A percentile compares a stretch with the other conserved stretches of the same genome.
These are phyloP conservation scores for Ulvella scutata DNA, from an alignment of 139 green algal genomes.

Conservation along the genomic window DNA sequence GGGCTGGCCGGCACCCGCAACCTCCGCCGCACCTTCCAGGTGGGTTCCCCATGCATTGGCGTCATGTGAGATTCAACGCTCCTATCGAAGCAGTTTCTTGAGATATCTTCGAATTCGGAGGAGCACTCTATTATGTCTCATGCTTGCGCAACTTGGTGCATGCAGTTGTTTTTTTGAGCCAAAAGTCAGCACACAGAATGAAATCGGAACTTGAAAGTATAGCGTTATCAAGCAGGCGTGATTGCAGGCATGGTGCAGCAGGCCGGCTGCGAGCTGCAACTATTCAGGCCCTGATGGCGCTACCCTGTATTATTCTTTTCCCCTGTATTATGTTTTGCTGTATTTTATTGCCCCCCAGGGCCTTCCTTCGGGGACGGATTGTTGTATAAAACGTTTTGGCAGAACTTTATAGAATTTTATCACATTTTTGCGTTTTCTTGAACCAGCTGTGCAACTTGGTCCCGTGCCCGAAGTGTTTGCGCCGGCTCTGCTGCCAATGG, in stretches of 20 bases:
- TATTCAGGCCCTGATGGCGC: too few relatives aligned
- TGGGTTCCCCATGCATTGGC: too few relatives aligned
- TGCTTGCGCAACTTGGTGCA: background rate
- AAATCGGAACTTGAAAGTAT: background rate
- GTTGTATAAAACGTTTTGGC: too few relatives aligned
- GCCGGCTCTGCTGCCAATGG: background rate
- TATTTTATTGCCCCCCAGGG: too few relatives aligned
- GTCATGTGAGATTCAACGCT: background rate
- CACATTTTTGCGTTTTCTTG: background rate
- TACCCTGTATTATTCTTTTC: too few relatives aligned
- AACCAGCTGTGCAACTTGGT: background rate
- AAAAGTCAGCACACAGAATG: background rate
- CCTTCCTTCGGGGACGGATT: too few relatives aligned
- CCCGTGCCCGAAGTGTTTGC: background rate
- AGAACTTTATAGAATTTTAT: background rate
- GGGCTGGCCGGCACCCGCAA: background rate
- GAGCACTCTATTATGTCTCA: background rate
- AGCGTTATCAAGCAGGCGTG: background rate
- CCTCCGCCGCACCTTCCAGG: conserved; percentile 1
- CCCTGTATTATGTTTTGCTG: too few relatives aligned
- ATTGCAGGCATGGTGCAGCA: too few relatives aligned
- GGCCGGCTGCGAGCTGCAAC: too few relatives aligned
- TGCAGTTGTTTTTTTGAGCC: background rate
- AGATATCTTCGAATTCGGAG: background rate
- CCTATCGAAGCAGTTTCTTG: background rate